Conservation (phyloP, 192 early-diverging fungal genomes). For the Entomortierella lignicola region DNA sequence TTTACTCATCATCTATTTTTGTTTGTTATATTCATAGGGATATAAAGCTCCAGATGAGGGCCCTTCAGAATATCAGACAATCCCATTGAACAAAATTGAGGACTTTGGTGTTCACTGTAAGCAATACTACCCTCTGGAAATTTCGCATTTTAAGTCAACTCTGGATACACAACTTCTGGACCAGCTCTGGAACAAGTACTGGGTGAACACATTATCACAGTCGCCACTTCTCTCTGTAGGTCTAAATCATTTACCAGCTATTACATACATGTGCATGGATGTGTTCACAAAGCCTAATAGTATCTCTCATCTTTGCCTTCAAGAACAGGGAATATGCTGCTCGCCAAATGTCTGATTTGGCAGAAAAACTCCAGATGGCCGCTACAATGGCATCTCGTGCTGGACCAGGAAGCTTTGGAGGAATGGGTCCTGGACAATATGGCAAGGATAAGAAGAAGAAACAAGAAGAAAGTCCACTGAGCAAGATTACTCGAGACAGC, state of each 20-base stretch:
- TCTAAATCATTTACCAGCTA: not conserved
- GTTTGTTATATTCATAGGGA: slow-evolving; percentile 56
- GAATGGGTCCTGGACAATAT: slow-evolving; percentile 37
- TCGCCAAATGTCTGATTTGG: slow-evolving; percentile 83
- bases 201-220: slow-evolving; percentile 95
- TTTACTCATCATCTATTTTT: too few relatives aligned
- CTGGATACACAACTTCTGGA: slow-evolving; percentile 90
- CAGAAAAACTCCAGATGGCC: slow-evolving; percentile 85
- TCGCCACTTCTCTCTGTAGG: slow-evolving; percentile 88
- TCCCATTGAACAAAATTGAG: slow-evolving; percentile 95
- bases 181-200: slow-evolving; percentile 97
- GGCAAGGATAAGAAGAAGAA: slow-evolving; percentile 65
- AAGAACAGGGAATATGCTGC: slow-evolving; percentile 87
- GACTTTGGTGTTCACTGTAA: slow-evolving; percentile 97
- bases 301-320: not conserved
- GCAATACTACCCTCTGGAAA: slow-evolving; percentile 89
- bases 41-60: slow-evolving; percentile 84
- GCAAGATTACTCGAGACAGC: slow-evolving; percentile 79
- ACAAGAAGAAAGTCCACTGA: slow-evolving; percentile 70
- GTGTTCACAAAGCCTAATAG: not conserved
- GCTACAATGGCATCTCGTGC: slow-evolving; percentile 66
- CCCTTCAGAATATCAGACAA: slow-evolving; percentile 88
- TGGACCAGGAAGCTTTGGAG: slow-evolving; percentile 57
- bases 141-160: slow-evolving; percentile 93
- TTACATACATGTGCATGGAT: not conserved